Evolutionary conservation across 2,329 filamentous ascomycete species (phyloP).

Genomic region (Stachybotrys echinatus): DNA sequence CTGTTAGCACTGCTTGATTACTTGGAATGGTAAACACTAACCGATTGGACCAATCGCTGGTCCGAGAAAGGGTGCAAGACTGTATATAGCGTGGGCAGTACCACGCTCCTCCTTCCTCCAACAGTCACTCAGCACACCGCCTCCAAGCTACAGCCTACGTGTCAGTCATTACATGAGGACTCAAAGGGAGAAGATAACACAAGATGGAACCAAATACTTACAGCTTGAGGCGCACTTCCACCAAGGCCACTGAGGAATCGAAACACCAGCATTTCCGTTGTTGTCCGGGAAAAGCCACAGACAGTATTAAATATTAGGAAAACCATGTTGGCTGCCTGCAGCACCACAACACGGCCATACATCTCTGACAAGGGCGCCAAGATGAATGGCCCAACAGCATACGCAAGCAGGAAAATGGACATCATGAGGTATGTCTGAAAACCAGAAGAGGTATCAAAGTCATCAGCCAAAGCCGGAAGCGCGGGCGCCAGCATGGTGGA

Average conservation of each 20-base stretch:
- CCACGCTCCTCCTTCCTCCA: conserved; percentile 35
- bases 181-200: no score
- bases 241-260: conserved; percentile 43
- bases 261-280: conserved; percentile 41
- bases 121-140: conserved; percentile 42
- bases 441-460: conserved; percentile 35
- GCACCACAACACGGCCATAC: conserved; percentile 39
- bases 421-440: conserved; percentile 46
- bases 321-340: conserved; percentile 39
- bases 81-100: conserved; percentile 23
- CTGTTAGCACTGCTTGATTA: background rate
- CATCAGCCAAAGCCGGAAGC: conserved; percentile 33
- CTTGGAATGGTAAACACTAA: background rate
- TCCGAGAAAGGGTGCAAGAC: conserved; percentile 37
- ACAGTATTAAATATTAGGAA: conserved; percentile 51
- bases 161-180: no score
- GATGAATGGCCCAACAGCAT: conserved; percentile 46
- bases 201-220: no score
- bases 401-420: conserved; percentile 55
- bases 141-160: conserved; percentile 26
- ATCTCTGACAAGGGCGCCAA: conserved; percentile 48
- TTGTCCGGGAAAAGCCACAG: conserved; percentile 42
- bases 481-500: conserved; percentile 47
- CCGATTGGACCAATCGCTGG: conserved; percentile 35
- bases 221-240: conserved; percentile 40